Base-by-base conservation (phyloP, 2,329 filamentous ascomycete species). In the Aspergillus costaricaensis region DNA sequence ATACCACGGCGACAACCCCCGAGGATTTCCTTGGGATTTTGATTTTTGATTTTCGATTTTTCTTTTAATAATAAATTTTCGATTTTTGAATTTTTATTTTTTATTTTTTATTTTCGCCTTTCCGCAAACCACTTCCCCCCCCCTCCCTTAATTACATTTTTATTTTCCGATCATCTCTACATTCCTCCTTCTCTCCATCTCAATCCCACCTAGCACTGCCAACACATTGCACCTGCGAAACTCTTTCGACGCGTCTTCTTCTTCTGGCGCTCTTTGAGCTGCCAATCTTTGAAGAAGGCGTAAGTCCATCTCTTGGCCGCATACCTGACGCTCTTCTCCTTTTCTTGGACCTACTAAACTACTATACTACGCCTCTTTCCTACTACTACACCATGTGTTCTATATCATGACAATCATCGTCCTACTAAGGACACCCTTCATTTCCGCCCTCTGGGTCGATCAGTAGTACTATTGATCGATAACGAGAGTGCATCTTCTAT, bases 361-460 rank as follows among this genome's bases (percentile, higher is more conserved):
- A 36, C 12, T 36, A 36, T 55, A 59, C 38, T 51, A 25, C 58
- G 51, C 44, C 48, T 60, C 55, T n/a, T 50, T 44, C 55, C 60
- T 36, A 36, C 59, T 62, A 66, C 59, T 66, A 65, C 72, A 65
- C 68, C 70, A 74, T 75, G 70, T 67, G 63, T 65, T 75, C 62
- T 66, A 74, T 76, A 74, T 80, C 77, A 78, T 79, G 76, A 77
- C 76, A 72, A 67, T 68, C 65, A 60, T 62, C 66, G 75, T 77
- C 74, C 75, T 72, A 62, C 58, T 59, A 65, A 71, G 76, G 76
- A 73, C 73, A 67, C 62, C 62, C 62, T 67, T 63, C 63, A 58
- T 59, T 66, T 61, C 44, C 64, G 64, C 65, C 67, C 66, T 68
- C 65, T 57, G 58, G 65, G 63, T 74, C 66, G 67, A 72, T 72